Conservation (phyloP, 2,329 filamentous ascomycete species). For the Dryadomyces quercus-mongolicae region DNA sequence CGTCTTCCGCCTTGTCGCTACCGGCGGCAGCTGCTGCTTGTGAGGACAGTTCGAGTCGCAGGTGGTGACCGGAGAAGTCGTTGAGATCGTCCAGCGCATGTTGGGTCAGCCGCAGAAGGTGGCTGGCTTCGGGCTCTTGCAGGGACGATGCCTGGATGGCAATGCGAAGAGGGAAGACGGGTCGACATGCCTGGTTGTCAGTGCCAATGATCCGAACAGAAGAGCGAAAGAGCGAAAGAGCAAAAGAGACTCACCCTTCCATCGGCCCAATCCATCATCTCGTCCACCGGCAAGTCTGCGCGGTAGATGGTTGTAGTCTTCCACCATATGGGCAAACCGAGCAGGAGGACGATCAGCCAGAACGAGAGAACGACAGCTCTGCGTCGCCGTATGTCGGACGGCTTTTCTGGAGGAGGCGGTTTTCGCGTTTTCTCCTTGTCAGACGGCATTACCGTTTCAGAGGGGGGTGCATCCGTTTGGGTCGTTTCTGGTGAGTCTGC, state of each 20-base stretch:
- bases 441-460: background rate
- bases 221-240: conserved; percentile 5
- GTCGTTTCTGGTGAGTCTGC: background rate
- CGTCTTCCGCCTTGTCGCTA: conserved; percentile 17
- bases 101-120: conserved; percentile 70
- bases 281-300: conserved; percentile 66
- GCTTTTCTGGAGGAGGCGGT: conserved; percentile 65
- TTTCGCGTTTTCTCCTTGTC: conserved; percentile 19
- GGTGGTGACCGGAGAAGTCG: conserved; percentile 73
- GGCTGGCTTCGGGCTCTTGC: conserved; percentile 53
- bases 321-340: conserved; percentile 94
- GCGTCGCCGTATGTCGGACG: conserved; percentile 56
- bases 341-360: conserved; percentile 71
- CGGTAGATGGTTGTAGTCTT: conserved; percentile 87
- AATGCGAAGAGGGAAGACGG: conserved; percentile 78
- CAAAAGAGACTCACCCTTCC: conserved; percentile 51
- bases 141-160: conserved; percentile 59
- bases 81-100: conserved; percentile 77
- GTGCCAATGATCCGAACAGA: too few relatives aligned
- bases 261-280: conserved; percentile 87
- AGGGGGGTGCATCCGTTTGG: background rate
- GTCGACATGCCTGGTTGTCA: conserved; percentile 59
- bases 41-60: conserved; percentile 51
- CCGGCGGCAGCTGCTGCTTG: conserved; percentile 19
- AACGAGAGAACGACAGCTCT: conserved; percentile 73